phyloP scores from a whole-genome alignment of 2,329 filamentous ascomycete species.

The Aspergillus alliaceus region DNA sequence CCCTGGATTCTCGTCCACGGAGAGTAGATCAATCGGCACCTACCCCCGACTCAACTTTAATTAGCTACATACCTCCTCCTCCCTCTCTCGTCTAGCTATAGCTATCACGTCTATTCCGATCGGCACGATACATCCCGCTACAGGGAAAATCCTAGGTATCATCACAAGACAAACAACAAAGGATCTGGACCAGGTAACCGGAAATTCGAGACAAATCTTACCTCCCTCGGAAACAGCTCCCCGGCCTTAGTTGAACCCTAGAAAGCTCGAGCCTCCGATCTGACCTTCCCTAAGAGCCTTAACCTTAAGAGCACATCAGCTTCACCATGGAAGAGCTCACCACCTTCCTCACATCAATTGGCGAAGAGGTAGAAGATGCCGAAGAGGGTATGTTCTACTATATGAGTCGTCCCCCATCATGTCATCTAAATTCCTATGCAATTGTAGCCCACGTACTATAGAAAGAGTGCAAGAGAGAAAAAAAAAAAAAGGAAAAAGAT shows the following conservation, averaged over 20 bases:
- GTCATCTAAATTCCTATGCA: background rate
- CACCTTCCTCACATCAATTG: conserved; percentile 44
- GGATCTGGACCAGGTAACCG: background rate
- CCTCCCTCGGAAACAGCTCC: background rate
- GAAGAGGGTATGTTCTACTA: conserved; percentile 56
- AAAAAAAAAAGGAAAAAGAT: too few relatives aligned
- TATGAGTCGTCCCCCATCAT: background rate
- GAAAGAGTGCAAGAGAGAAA: too few relatives aligned
- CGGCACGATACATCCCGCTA: background rate
- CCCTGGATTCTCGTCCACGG: background rate
- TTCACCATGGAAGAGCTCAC: conserved; percentile 26
- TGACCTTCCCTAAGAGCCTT: background rate
- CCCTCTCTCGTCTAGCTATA: background rate
- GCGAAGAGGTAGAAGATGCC: conserved; percentile 54
- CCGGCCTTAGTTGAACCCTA: background rate
- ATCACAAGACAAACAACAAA: background rate
- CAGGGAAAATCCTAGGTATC: background rate
- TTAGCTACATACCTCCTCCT: background rate
- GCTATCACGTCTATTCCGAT: conserved; percentile 1
- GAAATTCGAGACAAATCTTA: background rate
- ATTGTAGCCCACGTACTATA: background rate
- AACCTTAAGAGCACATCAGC: background rate
- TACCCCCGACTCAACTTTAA: background rate
- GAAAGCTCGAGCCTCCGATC: background rate
- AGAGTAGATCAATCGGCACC: background rate